Percentiles rank a stretch among this genome's conserved stretches.
Evolutionary conservation across 176 grass and related monocot species (phyloP).

Genomic region (Triticum monococcum): DNA sequence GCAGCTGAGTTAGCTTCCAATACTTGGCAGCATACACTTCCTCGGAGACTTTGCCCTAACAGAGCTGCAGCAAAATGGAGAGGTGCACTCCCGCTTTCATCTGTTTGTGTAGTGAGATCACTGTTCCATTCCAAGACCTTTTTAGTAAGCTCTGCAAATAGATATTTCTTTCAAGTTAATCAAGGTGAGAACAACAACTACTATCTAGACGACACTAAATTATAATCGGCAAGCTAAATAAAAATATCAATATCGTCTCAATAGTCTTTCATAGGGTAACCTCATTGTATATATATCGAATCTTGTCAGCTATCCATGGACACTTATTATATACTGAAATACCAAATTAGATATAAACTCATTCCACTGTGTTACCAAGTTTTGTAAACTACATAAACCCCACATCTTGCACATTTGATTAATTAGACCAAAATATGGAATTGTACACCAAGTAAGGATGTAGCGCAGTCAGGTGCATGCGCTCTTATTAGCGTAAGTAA

Average conservation of each 20-base stretch:
- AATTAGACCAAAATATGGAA: not conserved
- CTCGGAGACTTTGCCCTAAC: not conserved
- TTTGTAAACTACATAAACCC: not conserved
- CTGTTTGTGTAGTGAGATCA: not conserved
- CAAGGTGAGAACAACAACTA: not conserved
- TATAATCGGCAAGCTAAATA: not conserved
- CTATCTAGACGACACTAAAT: not conserved
- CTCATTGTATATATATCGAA: not conserved
- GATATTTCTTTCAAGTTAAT: not conserved
- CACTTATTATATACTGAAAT: not conserved
- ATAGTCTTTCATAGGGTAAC: not conserved
- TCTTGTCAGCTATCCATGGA: not conserved
- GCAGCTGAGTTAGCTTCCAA: not conserved
- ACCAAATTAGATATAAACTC: not conserved
- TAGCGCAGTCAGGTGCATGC: not conserved
- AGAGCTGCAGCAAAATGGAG: not conserved
- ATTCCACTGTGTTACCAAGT: not conserved
- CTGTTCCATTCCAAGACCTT: not conserved
- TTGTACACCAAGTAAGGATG: not conserved
- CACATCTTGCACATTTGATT: not conserved
- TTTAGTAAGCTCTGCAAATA: not conserved
- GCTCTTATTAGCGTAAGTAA: not conserved
- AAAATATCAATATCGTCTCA: not conserved
- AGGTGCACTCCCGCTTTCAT: not conserved
- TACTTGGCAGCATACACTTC: not conserved